Base-by-base conservation (phyloP, 2,329 filamentous ascomycete species). In the Cladosporium sp. region DNA sequence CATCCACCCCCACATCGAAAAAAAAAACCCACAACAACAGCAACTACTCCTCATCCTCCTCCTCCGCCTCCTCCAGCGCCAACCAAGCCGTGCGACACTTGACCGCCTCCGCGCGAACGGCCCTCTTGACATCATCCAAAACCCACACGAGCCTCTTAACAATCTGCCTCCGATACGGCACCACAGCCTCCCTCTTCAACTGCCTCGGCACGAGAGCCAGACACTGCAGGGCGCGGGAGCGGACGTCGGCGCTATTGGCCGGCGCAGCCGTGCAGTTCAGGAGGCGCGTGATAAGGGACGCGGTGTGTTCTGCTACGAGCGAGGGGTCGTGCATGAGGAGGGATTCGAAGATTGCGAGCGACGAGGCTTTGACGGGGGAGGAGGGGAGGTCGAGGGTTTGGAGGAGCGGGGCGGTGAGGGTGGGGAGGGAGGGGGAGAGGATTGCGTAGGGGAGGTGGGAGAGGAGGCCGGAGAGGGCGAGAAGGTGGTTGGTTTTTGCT, bases 61-160 rank as follows among this genome's bases (percentile, higher is more conserved):
- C 77, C 19, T 75, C 69, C 12, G 62, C 70, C 62, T 83, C 79
- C 59, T 80, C 80, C 38, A 83, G 69, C 12, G 74, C 72, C 47
- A 83, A 62, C 82, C 82, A 85, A 49, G 72, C 77, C n/a, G 70
- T 75, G 45, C 80, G 67, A 54, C 80, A 82, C 67, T 75, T 76
- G 20, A 84, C 81, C 12, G 81, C 82, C 52, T 80, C 79, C 54
- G 78, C 76, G 36, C 83, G 72, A 8, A 86, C 83, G 61, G 75
- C 74, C 54, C 83, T 70, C 68, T 80, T 84, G 27, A 70, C 70
- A 65, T 86, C 83, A 68, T 86, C 83, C 55, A 86, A 61, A 20
- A 78, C 75, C 13, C 59, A 63, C 38, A 73, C 69, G 58, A 86
- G 64, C 18, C 74, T 72, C 59, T 77, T 77, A 41, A 83, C 69